Percentiles rank a stretch among this genome's conserved stretches.
These are phyloP conservation scores for Gaertneriomyces sp. DNA, from an alignment of 192 early-diverging fungal genomes.

Conservation along the genomic window DNA sequence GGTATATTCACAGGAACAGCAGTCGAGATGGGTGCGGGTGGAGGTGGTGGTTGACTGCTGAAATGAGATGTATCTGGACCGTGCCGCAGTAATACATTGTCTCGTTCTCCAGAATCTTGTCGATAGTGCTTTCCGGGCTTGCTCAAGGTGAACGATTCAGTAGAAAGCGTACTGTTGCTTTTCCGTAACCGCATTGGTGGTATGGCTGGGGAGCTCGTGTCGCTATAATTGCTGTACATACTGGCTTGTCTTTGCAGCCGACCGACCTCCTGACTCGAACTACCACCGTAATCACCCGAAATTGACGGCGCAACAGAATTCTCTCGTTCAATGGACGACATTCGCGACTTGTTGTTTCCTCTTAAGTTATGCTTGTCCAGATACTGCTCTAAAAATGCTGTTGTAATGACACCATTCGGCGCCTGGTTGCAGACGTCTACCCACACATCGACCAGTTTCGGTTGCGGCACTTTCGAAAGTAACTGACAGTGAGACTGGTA, in stretches of 20 bases:
- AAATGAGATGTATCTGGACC: not conserved
- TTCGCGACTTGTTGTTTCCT: slow-evolving; percentile 19
- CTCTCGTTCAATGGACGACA: not conserved
- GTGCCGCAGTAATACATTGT: not conserved
- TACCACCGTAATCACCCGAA: not conserved
- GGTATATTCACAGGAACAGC: slow-evolving; percentile 1
- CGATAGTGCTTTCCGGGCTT: not conserved
- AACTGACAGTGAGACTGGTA: slow-evolving; percentile 56
- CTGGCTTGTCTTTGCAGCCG: no score
- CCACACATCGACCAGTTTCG: slow-evolving; percentile 50
- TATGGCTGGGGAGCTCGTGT: no score
- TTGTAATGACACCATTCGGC: slow-evolving; percentile 48
- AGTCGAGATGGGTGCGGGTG: not conserved
- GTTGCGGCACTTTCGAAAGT: slow-evolving; percentile 50
- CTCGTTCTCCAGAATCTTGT: slow-evolving; percentile 2
- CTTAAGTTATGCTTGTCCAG: slow-evolving; percentile 34
- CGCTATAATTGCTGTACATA: no score
- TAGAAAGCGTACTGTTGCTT: not conserved
- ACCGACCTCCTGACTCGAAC: not conserved
- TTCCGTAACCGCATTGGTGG: not conserved
- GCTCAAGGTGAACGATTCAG: not conserved
- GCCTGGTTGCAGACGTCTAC: slow-evolving; percentile 44
- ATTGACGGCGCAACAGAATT: not conserved
- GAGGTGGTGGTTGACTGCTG: slow-evolving; percentile 4
- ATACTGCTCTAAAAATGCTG: slow-evolving; percentile 42